Base-by-base conservation (phyloP, 495 filamentous ascomycete species). In the Pyrenula massariospora region DNA sequence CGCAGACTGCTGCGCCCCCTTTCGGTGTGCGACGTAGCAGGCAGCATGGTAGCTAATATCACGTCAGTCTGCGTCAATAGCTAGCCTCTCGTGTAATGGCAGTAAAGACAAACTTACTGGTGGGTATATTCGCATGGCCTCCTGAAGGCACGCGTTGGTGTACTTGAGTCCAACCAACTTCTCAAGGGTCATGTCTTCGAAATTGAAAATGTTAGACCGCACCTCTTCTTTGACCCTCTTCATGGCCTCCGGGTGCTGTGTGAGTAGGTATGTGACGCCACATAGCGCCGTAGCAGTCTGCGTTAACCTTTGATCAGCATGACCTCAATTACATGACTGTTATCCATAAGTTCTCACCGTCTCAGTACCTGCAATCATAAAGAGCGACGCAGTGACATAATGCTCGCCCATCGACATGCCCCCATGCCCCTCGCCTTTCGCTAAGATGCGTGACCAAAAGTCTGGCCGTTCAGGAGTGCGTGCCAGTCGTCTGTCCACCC, bases 331-430 rank as follows among this genome's bases (percentile, higher is more conserved):
- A n/a, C n/a, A n/a, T n/a, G n/a, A n/a, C 19, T 48, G 19, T 11
- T 48, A 19, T 11, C 42, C 42, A 11, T 19, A 48, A 19, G 19
- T 11, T 11, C 42, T 48, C 19, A 48, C 11, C 8, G 81, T 84
- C 57, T 86, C 84, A 21, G 76, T 78, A 21, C 81, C 82, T 22
- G 71, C 74, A 56, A 73, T 70, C 66, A 75, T 73, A 2, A 88
- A 73, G 0, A 89, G 68, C 63, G 86, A 85, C 3, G 82, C 80
- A 65, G 88, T 85, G 31, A 77, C 80, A 82, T 83, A 86, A 2
- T 89, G 73, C 59, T 91, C 86, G 1, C 78, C 75, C 11, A 74
- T 84, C 10, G 73, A 72, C 60, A 89, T 84, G 0, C 85, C 84
- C 54, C 78, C 72, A 50, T 83, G 84, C 0, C 77, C 84, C 55